These are phyloP conservation scores for Athelia psychrophila DNA, from an alignment of 1,284 basidiomycete species.

Conservation along the genomic window DNA sequence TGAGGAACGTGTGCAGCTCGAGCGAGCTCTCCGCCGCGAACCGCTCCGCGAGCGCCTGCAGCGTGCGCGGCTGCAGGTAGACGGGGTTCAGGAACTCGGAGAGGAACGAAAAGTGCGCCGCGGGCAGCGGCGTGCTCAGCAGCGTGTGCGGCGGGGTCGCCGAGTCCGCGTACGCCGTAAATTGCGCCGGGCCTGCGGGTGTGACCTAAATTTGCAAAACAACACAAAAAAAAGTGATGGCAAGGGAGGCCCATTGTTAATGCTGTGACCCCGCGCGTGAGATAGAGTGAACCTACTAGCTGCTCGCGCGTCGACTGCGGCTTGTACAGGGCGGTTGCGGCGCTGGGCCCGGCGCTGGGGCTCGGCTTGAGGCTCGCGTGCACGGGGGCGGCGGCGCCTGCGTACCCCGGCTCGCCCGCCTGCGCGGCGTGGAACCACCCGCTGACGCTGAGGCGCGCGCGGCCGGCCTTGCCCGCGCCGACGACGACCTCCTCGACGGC, in stretches of 20 bases:
- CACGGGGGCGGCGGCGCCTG: constrained; percentile 38
- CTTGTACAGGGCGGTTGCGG: no score
- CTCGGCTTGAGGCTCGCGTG: no score
- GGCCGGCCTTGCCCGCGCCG: constrained; percentile 62
- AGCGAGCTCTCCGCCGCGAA: constrained; percentile 90
- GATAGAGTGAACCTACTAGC: constrained; percentile 53
- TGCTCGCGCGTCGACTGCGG: constrained; percentile 84
- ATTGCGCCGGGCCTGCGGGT: no score
- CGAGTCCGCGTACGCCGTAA: no score
- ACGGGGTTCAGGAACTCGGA: constrained; percentile 86
- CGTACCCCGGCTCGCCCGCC: constrained; percentile 88
- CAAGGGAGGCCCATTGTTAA: constrained; percentile 3
- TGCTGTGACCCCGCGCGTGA: neutral
- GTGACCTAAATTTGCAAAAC: no score
- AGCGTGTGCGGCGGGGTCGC: constrained; percentile 37
- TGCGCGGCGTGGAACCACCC: constrained; percentile 97
- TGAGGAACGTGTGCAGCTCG: constrained; percentile 87
- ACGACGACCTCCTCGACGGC: constrained; percentile 97
- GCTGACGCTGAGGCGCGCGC: constrained; percentile 83
- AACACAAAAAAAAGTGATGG: no score
- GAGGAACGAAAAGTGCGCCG: constrained; percentile 68
- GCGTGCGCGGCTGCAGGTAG: constrained; percentile 82
- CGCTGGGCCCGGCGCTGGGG: no score
- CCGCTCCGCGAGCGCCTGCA: constrained; percentile 77
- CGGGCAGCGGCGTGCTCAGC: constrained; percentile 51